Base-by-base conservation (phyloP, 257 asterid species). In the Coffea canephora region DNA sequence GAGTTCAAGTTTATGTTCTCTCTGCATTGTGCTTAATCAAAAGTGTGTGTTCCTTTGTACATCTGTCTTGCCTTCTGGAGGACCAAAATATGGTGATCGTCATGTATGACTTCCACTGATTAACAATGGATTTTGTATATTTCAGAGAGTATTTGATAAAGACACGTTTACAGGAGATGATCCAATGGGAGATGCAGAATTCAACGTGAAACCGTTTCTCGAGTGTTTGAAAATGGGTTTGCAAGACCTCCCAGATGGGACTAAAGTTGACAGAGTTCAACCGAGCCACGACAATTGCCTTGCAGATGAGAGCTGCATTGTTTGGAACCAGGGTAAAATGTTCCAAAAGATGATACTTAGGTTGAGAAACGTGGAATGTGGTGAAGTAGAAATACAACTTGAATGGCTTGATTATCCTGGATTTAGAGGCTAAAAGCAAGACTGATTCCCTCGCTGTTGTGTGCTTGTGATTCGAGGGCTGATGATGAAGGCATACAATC, bases 81-180 rank as follows among this genome's bases (percentile, higher is more conserved):
- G 57, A 34, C 69, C 69, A 55, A 54, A 39, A 36, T 52, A 55
- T 19, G 19, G 36, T 19, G 19, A 66, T 21, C 19, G 21, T 8
- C 43, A 74, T 25, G 16, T 15, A 43, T 61, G 66, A 75, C 23
- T 49, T 57, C 55, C 36, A 45, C 10, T 62, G n/a, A 23, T 8
- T 31, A 19, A 8, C 36, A 27, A 48, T 41, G 54, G 9, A 43
- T 83, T 77, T 15, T 67, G 36, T 69, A 7, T 43, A 27, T 61
- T 76, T n/a, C 86, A 94, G 97, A 76, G 74, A 1, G 96, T 94
- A 43, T 91, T 83, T 74, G 97, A 94, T 79, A 89, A 90, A 71
- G 98, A 94, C 86, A 94, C 97, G 9, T 93, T 94, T 86, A 86
- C 90, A 15, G 90, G 41, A 2, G 97, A 94, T 41, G 98, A 94